phyloP scores from a whole-genome alignment of 169 alveolate species.

The Plasmodium vinckei region DNA sequence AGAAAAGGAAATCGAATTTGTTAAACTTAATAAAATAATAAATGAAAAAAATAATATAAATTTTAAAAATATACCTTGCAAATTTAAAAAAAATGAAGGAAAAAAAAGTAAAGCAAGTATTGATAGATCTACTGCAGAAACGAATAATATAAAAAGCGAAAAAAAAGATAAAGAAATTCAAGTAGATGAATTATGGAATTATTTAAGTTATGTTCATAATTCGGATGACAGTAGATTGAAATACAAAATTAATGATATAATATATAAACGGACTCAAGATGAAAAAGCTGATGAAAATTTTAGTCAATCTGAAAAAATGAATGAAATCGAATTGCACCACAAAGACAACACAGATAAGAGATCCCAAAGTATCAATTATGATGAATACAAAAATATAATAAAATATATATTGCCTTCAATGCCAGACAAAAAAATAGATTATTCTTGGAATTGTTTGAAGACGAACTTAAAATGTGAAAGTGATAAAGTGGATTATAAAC shows the following conservation, averaged over 20 bases:
- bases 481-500: conserved; percentile 28
- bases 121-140: neutral
- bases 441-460: conserved; percentile 50
- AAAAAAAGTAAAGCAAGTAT: conserved; percentile 21
- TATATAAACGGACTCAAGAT: neutral
- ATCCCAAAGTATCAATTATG: conserved; percentile 26
- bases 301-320: neutral
- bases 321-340: neutral
- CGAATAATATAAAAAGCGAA: conserved; percentile 10
- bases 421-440: conserved; percentile 37
- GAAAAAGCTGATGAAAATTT: neutral
- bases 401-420: conserved; percentile 60
- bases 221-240: conserved; percentile 43
- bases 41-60: conserved; percentile 6
- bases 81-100: conserved; percentile 47
- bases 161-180: conserved; percentile 27
- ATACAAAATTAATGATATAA: conserved; percentile 34
- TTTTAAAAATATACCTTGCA: conserved; percentile 43
- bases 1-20: conserved; percentile 14
- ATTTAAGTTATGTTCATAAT: conserved; percentile 47
- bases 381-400: conserved; percentile 53
- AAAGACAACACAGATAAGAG: neutral
- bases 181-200: conserved; percentile 44
- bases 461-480: conserved; percentile 29
- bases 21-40: conserved; percentile 19